Percentiles rank a stretch among this genome's conserved stretches.
Conservation (phyloP, 106 monocot species). For the Dioscorea dumetorum region DNA sequence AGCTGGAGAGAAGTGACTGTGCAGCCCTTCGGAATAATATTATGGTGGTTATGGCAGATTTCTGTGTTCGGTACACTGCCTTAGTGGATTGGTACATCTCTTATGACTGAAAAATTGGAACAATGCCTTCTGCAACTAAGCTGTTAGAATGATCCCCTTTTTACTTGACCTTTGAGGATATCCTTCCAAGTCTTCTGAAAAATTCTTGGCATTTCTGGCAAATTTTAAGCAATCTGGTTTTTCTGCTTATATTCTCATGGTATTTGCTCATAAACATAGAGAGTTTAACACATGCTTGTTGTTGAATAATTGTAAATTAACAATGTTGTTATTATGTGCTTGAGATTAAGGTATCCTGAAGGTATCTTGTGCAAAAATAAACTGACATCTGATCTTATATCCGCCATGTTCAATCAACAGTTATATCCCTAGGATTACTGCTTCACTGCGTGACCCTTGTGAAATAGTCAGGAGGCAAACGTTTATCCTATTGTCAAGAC, state of each 20-base stretch:
- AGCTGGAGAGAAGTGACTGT: slow-evolving; percentile 84
- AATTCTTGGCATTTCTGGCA: too few relatives aligned
- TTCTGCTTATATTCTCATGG: too few relatives aligned
- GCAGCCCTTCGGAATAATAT: slow-evolving; percentile 85
- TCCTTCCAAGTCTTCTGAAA: too few relatives aligned
- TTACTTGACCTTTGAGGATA: not conserved
- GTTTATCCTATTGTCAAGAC: slow-evolving; percentile 85
- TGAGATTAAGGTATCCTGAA: too few relatives aligned
- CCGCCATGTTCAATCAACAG: slow-evolving; percentile 15
- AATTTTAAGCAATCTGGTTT: too few relatives aligned
- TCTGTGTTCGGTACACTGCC: slow-evolving; percentile 95
- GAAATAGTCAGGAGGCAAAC: slow-evolving; percentile 94
- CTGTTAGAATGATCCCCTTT: not conserved
- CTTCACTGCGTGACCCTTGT: slow-evolving; percentile 76
- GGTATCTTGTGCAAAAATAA: too few relatives aligned
- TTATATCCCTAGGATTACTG: slow-evolving; percentile 82
- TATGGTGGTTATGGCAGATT: slow-evolving; percentile 87
- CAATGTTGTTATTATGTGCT: too few relatives aligned
- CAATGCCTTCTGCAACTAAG: not conserved
- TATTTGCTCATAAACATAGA: too few relatives aligned
- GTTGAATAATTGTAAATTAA: too few relatives aligned
- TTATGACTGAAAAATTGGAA: not conserved
- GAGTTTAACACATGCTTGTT: too few relatives aligned
- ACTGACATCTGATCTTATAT: too few relatives aligned
- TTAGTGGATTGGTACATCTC: slow-evolving; percentile 81